Conservation (phyloP, 1,284 basidiomycete species). For the Malassezia equina region DNA sequence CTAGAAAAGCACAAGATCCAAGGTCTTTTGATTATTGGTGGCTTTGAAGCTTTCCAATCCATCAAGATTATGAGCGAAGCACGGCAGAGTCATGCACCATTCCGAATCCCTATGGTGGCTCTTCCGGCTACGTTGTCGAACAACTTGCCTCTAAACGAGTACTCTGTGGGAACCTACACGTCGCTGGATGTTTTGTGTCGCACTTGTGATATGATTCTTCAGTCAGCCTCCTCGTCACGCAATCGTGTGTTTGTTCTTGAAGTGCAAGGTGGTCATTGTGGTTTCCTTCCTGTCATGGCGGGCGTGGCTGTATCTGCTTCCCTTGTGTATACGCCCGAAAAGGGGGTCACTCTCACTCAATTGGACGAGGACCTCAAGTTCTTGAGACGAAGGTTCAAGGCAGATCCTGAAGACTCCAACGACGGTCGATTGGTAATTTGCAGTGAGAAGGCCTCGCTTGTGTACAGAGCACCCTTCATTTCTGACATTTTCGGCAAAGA, state of each 20-base stretch:
- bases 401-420: slow-evolving; percentile 77
- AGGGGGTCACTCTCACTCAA: slow-evolving; percentile 70
- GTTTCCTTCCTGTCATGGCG: slow-evolving; percentile 88
- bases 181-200: slow-evolving; percentile 93
- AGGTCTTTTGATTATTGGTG: slow-evolving; percentile 78
- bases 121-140: slow-evolving; percentile 77
- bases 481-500: slow-evolving; percentile 92
- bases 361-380: slow-evolving; percentile 78
- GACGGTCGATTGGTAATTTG: slow-evolving; percentile 83
- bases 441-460: slow-evolving; percentile 68
- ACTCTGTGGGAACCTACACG: slow-evolving; percentile 87
- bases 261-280: slow-evolving; percentile 91
- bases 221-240: slow-evolving; percentile 85
- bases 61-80: slow-evolving; percentile 69
- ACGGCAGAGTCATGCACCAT: slow-evolving; percentile 70
- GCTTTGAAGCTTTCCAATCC: slow-evolving; percentile 85
- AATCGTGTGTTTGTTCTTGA: slow-evolving; percentile 96
- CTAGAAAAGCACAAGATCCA: slow-evolving; percentile 79
- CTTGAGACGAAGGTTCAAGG: slow-evolving; percentile 70
- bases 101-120: slow-evolving; percentile 55
- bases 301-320: slow-evolving; percentile 86
- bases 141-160: slow-evolving; percentile 94
- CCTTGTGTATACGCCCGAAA: slow-evolving; percentile 87
- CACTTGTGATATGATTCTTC: slow-evolving; percentile 95
- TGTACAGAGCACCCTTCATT: slow-evolving; percentile 85